Evolutionary conservation across 129 eudicot species (phyloP).

Genomic region (Flaveria brownii): DNA sequence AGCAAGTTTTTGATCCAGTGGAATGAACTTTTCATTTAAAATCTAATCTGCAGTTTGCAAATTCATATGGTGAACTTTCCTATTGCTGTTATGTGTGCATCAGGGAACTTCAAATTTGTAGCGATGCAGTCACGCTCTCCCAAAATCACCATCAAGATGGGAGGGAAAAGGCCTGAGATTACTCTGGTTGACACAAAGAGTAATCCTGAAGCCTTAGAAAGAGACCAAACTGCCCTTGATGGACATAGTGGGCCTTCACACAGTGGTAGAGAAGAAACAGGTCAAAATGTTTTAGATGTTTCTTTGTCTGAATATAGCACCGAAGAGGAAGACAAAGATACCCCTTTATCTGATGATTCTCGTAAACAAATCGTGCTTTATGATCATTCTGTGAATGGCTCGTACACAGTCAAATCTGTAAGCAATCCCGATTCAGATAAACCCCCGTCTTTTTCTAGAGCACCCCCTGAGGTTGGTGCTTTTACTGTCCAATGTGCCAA

Average conservation of each 20-base stretch:
- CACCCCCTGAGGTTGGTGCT: slow-evolving; percentile 72
- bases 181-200: slow-evolving; percentile 7
- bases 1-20: background rate
- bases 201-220: slow-evolving; percentile 26
- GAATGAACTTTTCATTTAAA: background rate
- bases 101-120: slow-evolving; percentile 35
- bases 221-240: slow-evolving; percentile 36
- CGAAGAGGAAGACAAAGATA: slow-evolving; percentile 33
- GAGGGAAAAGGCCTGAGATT: slow-evolving; percentile 34
- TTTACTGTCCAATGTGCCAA: slow-evolving; percentile 85
- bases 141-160: slow-evolving; percentile 54
- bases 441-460: slow-evolving; percentile 18
- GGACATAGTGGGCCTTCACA: slow-evolving; percentile 18
- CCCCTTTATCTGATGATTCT: slow-evolving; percentile 1
- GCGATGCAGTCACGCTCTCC: slow-evolving; percentile 51
- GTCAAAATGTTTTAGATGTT: slow-evolving; percentile 27
- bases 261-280: slow-evolving; percentile 18
- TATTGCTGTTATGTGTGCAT: background rate
- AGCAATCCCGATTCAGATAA: slow-evolving; percentile 30
- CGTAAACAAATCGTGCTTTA: slow-evolving; percentile 60
- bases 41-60: background rate
- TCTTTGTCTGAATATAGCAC: slow-evolving; percentile 31
- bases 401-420: slow-evolving; percentile 23
- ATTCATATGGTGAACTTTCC: background rate
- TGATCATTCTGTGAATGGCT: slow-evolving; percentile 40